Conservation (phyloP, 352 stramenopile genomes). For the Pythium chondricola region DNA sequence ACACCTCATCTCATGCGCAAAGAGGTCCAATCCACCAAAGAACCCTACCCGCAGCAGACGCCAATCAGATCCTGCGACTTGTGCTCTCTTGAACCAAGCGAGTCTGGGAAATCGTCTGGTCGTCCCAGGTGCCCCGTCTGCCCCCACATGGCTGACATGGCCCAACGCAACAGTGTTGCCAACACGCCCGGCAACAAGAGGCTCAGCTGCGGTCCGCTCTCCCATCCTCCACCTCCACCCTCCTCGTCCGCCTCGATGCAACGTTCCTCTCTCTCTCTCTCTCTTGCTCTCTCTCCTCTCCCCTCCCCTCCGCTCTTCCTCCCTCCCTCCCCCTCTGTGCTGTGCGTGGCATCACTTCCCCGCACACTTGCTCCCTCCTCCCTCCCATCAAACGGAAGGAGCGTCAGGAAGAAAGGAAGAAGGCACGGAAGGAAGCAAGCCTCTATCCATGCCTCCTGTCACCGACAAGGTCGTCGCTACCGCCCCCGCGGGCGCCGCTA, state of each 20-base stretch:
- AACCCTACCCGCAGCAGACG: conserved; percentile 2
- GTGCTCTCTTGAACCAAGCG: conserved; percentile 6
- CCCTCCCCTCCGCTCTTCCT: conserved; percentile 1
- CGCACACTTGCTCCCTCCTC: conserved; percentile 20
- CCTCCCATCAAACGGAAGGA: conserved; percentile 8
- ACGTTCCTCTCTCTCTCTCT: conserved; percentile 6
- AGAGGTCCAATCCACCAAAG: neutral
- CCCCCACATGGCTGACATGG: neutral
- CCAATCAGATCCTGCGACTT: neutral
- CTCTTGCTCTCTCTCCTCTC: neutral
- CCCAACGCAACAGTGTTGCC: too few relatives aligned
- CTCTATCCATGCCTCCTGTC: conserved; percentile 50
- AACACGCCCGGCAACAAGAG: too few relatives aligned
- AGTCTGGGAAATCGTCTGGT: conserved; percentile 7
- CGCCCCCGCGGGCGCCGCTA: conserved; percentile 12
- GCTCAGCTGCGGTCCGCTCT: neutral
- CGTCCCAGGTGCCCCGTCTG: conserved; percentile 16
- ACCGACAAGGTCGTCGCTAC: conserved; percentile 45
- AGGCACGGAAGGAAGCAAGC: conserved; percentile 1
- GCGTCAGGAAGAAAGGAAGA: conserved; percentile 5
- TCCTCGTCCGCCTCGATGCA: neutral
- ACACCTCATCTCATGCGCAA: too few relatives aligned
- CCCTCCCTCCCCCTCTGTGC: neutral
- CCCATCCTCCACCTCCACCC: neutral
- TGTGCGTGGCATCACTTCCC: neutral